Evolutionary conservation across 148 eudicot species (phyloP), one percentile per base, ranked within the genome.

Genomic region (Chenopodium album): DNA sequence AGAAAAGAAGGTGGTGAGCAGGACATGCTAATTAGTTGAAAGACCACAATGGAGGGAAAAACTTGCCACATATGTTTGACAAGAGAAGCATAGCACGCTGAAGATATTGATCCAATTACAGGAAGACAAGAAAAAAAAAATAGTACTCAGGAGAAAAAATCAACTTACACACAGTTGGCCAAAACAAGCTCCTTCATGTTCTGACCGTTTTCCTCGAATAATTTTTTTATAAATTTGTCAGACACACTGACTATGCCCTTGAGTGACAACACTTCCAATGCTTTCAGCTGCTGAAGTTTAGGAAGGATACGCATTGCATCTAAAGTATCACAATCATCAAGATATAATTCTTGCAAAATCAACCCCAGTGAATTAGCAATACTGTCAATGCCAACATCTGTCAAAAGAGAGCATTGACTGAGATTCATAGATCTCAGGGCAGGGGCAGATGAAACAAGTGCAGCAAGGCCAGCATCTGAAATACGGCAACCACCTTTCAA

Each of bases 401-500:
- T 90, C 64, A 96, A 85, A 85, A 96, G 90, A 23, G 97, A 90
- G 73, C 99, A 96, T 83, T 92, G 97, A 78, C 95, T 86, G 74
- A 96, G 92, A 85, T 94, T 92, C 70, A 96, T 73, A 4, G 99
- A 96, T 78, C 89, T 91, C 70, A 96, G 78, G 70, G 86, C 82
- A 84, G 95, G 93, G 20, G 98, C 95, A 79, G 94, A 86, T 31
- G 94, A 80, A 48, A 90, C 86, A 62, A 96, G 90, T 60, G 90
- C 80, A 71, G 81, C 82, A 34, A 94, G 82, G 68, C 99, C 99
- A 80, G 19, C 85, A 88, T 96, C 99, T 72, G 97, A 87, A 82
- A 96, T 88, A 70, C 99, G 99, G 82, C 92, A 96, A 46, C 95
- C 99, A 66, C 97, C 98, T 88, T 86, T 94, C 88, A 94, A 85